Percentiles rank a stretch among this genome's conserved stretches.
These are phyloP conservation scores for Pichia sp. DNA, from an alignment of 1,139 yeast genomes.

Conservation along the genomic window DNA sequence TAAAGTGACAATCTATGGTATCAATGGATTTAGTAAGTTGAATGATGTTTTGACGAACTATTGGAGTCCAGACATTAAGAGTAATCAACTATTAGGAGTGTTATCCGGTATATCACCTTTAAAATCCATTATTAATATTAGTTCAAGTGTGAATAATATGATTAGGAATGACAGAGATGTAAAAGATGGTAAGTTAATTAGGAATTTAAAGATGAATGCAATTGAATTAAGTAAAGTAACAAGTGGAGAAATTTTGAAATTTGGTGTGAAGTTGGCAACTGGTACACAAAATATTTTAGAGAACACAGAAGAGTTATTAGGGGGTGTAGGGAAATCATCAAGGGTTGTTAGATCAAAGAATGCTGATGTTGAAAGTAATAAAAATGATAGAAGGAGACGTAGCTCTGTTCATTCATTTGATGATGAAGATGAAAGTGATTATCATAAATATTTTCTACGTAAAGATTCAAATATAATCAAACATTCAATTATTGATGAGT, in stretches of 20 bases:
- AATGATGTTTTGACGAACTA: constrained; percentile 49
- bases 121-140: constrained; percentile 67
- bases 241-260: constrained; percentile 68
- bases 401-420: constrained; percentile 22
- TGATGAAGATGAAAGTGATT: constrained; percentile 23
- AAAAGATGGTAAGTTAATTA: constrained; percentile 49
- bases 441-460: constrained; percentile 9
- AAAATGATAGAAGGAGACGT: constrained; percentile 4
- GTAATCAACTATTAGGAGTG: constrained; percentile 72
- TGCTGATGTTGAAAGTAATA: constrained; percentile 1
- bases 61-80: constrained; percentile 85
- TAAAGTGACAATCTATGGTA: constrained; percentile 61
- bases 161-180: constrained; percentile 31
- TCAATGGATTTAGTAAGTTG: constrained; percentile 63
- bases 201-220: constrained; percentile 75
- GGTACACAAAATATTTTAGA: constrained; percentile 84
- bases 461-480: neutral
- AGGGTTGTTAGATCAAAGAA: constrained; percentile 23
- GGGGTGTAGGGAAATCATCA: constrained; percentile 56
- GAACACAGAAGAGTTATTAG: constrained; percentile 67
- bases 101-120: constrained; percentile 81
- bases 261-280: constrained; percentile 82
- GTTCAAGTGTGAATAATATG: constrained; percentile 70
- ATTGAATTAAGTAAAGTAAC: constrained; percentile 72
- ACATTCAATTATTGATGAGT: neutral